Conservation (phyloP, 192 early-diverging fungal species). For the Endogone sp. region DNA sequence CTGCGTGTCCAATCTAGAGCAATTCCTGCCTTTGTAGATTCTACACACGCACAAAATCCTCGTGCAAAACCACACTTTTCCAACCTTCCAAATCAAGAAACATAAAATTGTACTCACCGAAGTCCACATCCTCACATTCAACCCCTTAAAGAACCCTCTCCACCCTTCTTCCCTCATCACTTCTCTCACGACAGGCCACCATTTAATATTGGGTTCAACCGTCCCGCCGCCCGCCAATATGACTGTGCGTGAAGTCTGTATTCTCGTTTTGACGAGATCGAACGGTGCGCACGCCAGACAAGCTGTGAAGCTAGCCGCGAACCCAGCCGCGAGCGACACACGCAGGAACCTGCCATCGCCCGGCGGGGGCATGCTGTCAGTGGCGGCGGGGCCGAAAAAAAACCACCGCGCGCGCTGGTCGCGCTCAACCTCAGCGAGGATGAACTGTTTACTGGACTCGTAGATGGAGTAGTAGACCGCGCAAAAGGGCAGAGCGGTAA, state of each 20-base stretch:
- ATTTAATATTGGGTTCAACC: not conserved
- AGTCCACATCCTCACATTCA: constrained; percentile 3
- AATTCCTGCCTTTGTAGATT: too few relatives aligned
- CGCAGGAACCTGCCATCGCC: constrained; percentile 14
- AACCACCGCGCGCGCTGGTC: constrained; percentile 10
- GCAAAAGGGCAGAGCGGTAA: constrained; percentile 35
- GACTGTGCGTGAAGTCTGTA: constrained; percentile 17
- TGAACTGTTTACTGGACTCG: constrained; percentile 24
- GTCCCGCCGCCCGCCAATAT: not conserved
- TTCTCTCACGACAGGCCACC: not conserved
- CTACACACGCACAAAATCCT: too few relatives aligned
- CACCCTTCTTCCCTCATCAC: not conserved
- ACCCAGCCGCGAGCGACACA: constrained; percentile 27
- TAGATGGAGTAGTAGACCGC: constrained; percentile 35
- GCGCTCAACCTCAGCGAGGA: constrained; percentile 24
- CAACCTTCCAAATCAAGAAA: too few relatives aligned
- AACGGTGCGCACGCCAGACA: constrained; percentile 28
- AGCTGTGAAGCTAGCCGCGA: constrained; percentile 20
- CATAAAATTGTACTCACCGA: too few relatives aligned
- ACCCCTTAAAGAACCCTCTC: not conserved
- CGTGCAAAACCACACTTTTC: too few relatives aligned
- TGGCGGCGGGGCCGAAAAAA: constrained; percentile 8
- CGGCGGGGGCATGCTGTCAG: constrained; percentile 23
- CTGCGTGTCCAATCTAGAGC: too few relatives aligned
- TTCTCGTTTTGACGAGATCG: constrained; percentile 36